Evolutionary conservation across 768 basidiomycete genomes (phyloP), one percentile per base, ranked within the genome.

Genomic region (Amanita thiersii): DNA sequence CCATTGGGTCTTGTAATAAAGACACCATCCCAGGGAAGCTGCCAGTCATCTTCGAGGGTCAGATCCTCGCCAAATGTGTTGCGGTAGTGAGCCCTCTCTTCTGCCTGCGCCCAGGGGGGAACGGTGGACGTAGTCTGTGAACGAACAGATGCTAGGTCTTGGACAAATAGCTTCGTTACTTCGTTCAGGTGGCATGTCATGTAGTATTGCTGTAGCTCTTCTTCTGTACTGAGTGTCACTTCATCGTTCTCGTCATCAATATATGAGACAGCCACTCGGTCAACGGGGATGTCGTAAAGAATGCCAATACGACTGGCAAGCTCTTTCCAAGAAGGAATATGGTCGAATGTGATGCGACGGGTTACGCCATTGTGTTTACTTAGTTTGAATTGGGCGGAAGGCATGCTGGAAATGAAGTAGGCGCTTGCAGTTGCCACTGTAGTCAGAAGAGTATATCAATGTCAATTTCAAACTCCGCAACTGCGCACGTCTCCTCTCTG

Each of bases 151-250:
- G 68, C 58, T 44, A 88, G 59, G 62, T 88, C 79, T 52, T 73
- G 67, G 15, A 89, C 77, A 14, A 59, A 60, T 50, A 90, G 75
- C 59, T 76, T 83, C 60, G 81, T 62, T 18, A 60, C 45, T 15
- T 63, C 57, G 10, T 52, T 43, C 15, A 46, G 47, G 48, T 59
- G 42, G 44, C 62, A 51, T 5, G 63, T 61, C 20, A 55, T 52
- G 54, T 82, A 87, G 55, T 72, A 85, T 45, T 88, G 85, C 41
- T 72, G 69, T n/a, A 89, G 72, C 57, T 90, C 87, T 24, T 79
- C 79, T 41, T 86, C 69, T 3, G 86, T 76, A 58, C 75, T 84
- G 43, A 88, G 65, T 8, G 86, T 88, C 47, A 90, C 76, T 46
- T 81, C 75, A 53, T 89, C 87, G 28, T 74, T 71, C 52, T 89